Evolutionary conservation across 495 filamentous ascomycete species (phyloP), one percentile per base, ranked within the genome.

Genomic region (Niebla homalea): DNA sequence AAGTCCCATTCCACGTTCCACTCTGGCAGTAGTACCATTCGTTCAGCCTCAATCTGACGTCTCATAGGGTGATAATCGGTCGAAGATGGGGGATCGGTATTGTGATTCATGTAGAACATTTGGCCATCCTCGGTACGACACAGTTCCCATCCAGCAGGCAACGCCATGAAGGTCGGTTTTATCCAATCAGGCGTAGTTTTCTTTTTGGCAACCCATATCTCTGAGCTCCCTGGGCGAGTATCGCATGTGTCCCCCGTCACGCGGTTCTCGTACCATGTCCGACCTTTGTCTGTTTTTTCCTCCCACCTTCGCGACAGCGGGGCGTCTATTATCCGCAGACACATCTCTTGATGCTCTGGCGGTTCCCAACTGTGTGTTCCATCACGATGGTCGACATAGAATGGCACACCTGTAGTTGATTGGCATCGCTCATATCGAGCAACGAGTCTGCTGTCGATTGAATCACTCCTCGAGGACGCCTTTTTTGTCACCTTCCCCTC

Each of bases 1-100:
- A 37, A 29, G 42, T 52, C 50, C 50, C 50, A 52, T 26, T 52
- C 50, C 15, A 52, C 50, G 25, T 52, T 52, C 50, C 50, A 52
- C 16, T 52, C 50, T 8, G 50, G 50, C 18, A 52, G 42, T 12
- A 46, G 32, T 14, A 22, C 15, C 36, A 11, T 14, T 16, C 50
- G 25, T 29, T 52, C 50, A 26, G 45, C 50, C 37, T 52, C 50
- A 5, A 52, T 52, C 15, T 52, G 41, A 16, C 38, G 23, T 39
- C 50, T 32, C 50, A 52, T 52, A n/a, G 50, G 50, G 39, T 52
- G 50, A n/a, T 36, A 18, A 2, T 18, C 46, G 15, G 42, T 52
- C 7, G 50, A 52, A 2, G 18, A 37, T 46, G 50, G 50, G 23
- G 40, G 50, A 37, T 52, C 50, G 23, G 36, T 36, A 11, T 52